These are phyloP conservation scores for Acanthamoeba lenticulata DNA, from an alignment of 208 protist species.

Conservation along the genomic window DNA sequence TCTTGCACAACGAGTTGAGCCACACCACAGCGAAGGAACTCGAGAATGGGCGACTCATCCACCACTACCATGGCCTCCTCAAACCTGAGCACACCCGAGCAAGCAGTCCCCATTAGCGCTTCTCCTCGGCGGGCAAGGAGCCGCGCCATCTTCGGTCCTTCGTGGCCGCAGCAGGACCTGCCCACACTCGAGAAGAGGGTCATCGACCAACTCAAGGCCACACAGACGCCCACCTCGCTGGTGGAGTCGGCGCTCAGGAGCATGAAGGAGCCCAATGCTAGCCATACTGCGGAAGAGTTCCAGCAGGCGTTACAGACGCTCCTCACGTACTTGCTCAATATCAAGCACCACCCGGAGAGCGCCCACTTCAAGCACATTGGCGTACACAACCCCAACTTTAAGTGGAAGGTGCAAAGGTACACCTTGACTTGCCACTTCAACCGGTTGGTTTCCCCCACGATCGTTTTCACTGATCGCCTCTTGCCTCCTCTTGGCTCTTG, in stretches of 20 bases:
- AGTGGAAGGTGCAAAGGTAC: slow-evolving; percentile 60
- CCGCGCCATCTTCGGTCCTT: not conserved
- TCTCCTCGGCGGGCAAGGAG: not conserved
- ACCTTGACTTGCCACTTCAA: not conserved
- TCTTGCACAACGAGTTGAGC: too few species aligned
- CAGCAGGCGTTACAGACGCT: slow-evolving; percentile 58
- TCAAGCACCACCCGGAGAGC: slow-evolving; percentile 39
- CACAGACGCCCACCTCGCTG: not conserved
- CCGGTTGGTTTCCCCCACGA: not conserved
- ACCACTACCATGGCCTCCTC: too few species aligned
- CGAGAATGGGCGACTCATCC: too few species aligned
- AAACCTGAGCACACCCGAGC: not conserved
- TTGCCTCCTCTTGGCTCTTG: not conserved
- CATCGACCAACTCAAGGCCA: not conserved
- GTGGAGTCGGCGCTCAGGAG: slow-evolving; percentile 3
- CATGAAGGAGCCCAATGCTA: not conserved
- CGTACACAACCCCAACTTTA: slow-evolving; percentile 41
- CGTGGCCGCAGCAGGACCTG: slow-evolving; percentile 23
- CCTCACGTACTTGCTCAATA: slow-evolving; percentile 28
- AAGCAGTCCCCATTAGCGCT: not conserved
- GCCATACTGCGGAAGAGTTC: slow-evolving; percentile 38
- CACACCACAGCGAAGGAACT: too few species aligned
- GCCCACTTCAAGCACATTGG: not conserved
- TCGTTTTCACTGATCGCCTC: not conserved
- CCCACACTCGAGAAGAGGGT: not conserved